Base-by-base conservation (phyloP, 148 eudicot genomes). In the Drosera capensis region DNA sequence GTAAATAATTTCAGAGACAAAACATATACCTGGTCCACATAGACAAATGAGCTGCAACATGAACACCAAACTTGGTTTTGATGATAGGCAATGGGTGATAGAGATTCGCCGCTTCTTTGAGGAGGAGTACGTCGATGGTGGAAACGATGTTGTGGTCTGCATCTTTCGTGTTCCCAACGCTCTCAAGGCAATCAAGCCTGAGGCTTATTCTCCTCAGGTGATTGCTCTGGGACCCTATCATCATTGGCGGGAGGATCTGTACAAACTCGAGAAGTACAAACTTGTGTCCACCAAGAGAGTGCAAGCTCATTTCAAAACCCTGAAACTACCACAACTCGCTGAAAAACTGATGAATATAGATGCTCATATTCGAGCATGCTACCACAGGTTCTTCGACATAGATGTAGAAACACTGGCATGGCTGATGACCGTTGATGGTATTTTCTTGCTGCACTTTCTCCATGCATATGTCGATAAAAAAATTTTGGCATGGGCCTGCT, bases 181-280 rank as follows among this genome's bases (percentile, higher is more conserved):
- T 34, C 68, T 2, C 62, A 68, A 5, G 39, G 23, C 17, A 6
- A 11, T 22, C 17, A 20, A 56, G 22, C 73, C 68, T 1, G 62
- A 68, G 2, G 66, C 65, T 17, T 73, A 68, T 44, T 18, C 45
- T 9, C 79, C 79, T 7, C 71, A 65, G 7, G 35, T 62, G 16
- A 43, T 69, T 2, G 62, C 68, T 8, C 36, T 79, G 5, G 82
- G 87, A 7, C 87, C 82, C 1, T 79, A 75, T 56, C 68, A 73
- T 43, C 58, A 54, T 26, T 50, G 45, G 35, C 56, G 66, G n/a
- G 52, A 55, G 2, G 74, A 68, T n/a, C 40, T 68, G 34, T 58
- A 46, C 22, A 71, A 55, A 38, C 65, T 62, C 74, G 71, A 69
- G 37, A 40, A 59, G 29, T 55, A 51, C 43, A 68, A 73, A 45